Percentiles rank a stretch among this genome's conserved stretches.
These are phyloP conservation scores for Peterozyma xylosa DNA, from an alignment of 805 yeast genomes.

Conservation along the genomic window DNA sequence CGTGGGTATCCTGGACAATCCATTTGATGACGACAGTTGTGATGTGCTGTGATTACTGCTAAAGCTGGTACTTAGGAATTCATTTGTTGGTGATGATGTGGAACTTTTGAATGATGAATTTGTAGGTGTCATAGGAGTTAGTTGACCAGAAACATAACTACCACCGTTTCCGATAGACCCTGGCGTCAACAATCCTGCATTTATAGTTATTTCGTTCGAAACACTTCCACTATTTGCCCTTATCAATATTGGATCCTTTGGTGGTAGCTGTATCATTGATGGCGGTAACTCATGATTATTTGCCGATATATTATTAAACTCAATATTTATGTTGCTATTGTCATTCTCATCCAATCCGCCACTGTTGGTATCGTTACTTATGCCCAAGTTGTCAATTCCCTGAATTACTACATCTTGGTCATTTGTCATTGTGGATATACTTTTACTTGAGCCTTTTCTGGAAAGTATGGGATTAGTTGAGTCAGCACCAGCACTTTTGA, in stretches of 20 bases:
- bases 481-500: background rate
- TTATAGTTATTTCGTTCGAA: constrained; percentile 1
- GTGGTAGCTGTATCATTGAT: constrained; percentile 31
- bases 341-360: background rate
- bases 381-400: background rate
- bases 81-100: constrained; percentile 1
- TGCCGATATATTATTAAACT: background rate
- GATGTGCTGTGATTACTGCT: background rate
- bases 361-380: background rate
- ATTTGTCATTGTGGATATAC: constrained; percentile 5
- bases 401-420: background rate
- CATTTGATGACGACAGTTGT: background rate
- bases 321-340: background rate
- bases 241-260: constrained; percentile 34
- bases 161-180: background rate
- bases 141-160: too few species aligned
- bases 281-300: constrained; percentile 21
- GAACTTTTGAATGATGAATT: constrained; percentile 6
- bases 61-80: constrained; percentile 4
- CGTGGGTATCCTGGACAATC: constrained; percentile 4
- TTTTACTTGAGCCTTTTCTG: constrained; percentile 7
- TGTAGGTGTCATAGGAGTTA: constrained; percentile 7
- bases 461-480: constrained; percentile 5
- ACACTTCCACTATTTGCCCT: constrained; percentile 21
- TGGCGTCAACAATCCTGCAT: constrained; percentile 1